Conservation (phyloP, 371 early-diverging fungal species). For the Nematocida displodere region DNA sequence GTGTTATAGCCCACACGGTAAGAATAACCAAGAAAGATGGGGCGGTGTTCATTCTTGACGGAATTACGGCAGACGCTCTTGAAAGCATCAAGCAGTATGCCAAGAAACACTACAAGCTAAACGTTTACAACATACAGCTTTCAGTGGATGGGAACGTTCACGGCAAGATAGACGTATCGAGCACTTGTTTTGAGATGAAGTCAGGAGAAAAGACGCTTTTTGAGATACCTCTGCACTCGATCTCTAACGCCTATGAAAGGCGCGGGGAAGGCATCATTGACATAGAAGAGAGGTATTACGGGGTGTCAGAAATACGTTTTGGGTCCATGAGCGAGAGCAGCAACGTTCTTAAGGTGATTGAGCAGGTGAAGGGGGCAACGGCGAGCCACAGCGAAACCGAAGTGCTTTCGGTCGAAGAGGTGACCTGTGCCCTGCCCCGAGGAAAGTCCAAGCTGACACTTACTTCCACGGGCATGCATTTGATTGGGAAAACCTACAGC, state of each 20-base stretch:
- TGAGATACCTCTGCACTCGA: conserved; percentile 61
- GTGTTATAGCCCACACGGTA: conserved; percentile 48
- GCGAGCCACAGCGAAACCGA: conserved; percentile 47
- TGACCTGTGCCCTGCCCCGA: conserved; percentile 59
- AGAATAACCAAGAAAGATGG: conserved; percentile 45
- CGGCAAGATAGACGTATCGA: conserved; percentile 56
- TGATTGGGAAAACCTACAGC: conserved; percentile 64
- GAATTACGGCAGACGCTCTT: conserved; percentile 48
- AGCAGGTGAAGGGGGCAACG: conserved; percentile 49
- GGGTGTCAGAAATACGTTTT: conserved; percentile 54
- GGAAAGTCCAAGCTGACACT: conserved; percentile 63
- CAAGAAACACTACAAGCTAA: conserved; percentile 54
- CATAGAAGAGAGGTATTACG: conserved; percentile 54
- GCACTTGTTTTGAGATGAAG: conserved; percentile 56
- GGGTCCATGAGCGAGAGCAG: conserved; percentile 25
- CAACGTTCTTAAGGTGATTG: conserved; percentile 32
- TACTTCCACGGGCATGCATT: conserved; percentile 53
- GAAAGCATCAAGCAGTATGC: conserved; percentile 53
- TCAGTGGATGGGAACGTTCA: conserved; percentile 48
- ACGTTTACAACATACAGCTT: conserved; percentile 56
- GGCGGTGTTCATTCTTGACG: conserved; percentile 53
- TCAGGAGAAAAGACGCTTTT: conserved; percentile 55
- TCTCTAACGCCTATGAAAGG: conserved; percentile 59
- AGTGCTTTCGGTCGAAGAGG: conserved; percentile 55
- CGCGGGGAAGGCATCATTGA: conserved; percentile 60